Base-by-base conservation (phyloP, 805 yeast genomes). In the Saturnispora ahearnii region DNA sequence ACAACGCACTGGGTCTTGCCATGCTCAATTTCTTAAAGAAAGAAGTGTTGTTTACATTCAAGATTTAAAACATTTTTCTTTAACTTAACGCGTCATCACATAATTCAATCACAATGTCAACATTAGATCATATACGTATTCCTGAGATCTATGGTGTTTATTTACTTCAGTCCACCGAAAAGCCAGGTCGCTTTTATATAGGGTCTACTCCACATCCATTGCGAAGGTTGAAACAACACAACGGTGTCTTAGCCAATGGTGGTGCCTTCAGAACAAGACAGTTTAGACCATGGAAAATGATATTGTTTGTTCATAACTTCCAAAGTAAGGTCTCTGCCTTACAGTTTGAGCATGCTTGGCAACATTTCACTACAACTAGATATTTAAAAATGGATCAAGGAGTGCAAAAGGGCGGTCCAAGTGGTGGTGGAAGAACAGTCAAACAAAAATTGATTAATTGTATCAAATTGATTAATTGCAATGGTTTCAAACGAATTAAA, bases 331-430 rank as follows among this genome's bases (percentile, higher is more conserved):
- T 81, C 3, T 65, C 82, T 3, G 95, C 95, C 0, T 64, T 87
- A 46, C 90, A 81, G 62, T 87, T 87, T 63, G 96, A 87, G 59
- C 89, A 84, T 64, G 90, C 95, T 1, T 82, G 86, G 78, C 95
- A 87, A 57, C 93, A 86, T 62, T 70, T 82, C 1, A 71, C 81
- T 53, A 72, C 70, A 46, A 82, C 95, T 0, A 68, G 88, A 36
- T 87, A 79, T 59, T 78, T 86, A 3, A 54, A 55, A 3, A 3
- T 12, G 7, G 26, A n/a, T 24, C 28, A 24, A 7, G 30, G 30
- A 18, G 13, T 21, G 7, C 45, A 43, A 29, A 52, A 41, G 15
- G 40, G 46, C 22, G 40, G 46, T 33, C 37, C 36, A 12, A 48
- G 55, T 2, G 57, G 54, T 13, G 62, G 70, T 13, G 76, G 77